Evolutionary conservation across 768 basidiomycete genomes (phyloP).

Genomic region (Tricholoma hemisulphureum): DNA sequence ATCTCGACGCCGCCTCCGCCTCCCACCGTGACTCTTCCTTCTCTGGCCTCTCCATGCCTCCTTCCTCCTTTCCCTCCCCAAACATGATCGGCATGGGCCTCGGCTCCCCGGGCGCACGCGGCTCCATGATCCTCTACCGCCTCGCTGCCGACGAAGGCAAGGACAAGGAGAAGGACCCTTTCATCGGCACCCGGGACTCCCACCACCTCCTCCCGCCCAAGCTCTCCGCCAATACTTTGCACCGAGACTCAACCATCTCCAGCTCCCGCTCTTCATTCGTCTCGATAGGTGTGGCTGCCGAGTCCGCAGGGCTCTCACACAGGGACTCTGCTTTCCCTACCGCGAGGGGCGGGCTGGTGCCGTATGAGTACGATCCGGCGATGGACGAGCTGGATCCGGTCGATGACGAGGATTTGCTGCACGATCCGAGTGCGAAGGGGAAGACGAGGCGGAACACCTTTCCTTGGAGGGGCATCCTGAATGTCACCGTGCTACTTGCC

Average conservation of each 20-base stretch:
- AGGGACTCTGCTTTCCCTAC: conserved; percentile 20
- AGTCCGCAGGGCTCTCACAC: conserved; percentile 8
- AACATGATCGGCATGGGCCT: conserved; percentile 3
- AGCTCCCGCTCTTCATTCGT: conserved; percentile 13
- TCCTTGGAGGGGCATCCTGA: conserved; percentile 53
- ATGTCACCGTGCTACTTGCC: conserved; percentile 65
- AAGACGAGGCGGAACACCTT: conserved; percentile 32
- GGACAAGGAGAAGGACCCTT: not conserved
- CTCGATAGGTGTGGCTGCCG: conserved; percentile 15
- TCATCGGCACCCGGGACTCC: not conserved
- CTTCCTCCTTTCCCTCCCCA: not conserved
- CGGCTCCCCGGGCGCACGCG: conserved; percentile 5
- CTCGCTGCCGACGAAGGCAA: conserved; percentile 21
- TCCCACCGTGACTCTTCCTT: conserved; percentile 4
- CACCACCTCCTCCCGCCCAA: conserved; percentile 17
- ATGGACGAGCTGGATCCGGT: conserved; percentile 51
- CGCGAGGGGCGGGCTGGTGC: conserved; percentile 44
- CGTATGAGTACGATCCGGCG: conserved; percentile 71
- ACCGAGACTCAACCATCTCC: conserved; percentile 16
- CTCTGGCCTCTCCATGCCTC: not conserved
- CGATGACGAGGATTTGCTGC: conserved; percentile 76
- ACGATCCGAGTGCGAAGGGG: conserved; percentile 51
- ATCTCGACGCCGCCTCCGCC: conserved; percentile 8
- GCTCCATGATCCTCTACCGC: conserved; percentile 27
- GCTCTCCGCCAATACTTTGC: conserved; percentile 6